Conservation (phyloP, 2,329 filamentous ascomycete genomes). For the Fusarium scirpi region DNA sequence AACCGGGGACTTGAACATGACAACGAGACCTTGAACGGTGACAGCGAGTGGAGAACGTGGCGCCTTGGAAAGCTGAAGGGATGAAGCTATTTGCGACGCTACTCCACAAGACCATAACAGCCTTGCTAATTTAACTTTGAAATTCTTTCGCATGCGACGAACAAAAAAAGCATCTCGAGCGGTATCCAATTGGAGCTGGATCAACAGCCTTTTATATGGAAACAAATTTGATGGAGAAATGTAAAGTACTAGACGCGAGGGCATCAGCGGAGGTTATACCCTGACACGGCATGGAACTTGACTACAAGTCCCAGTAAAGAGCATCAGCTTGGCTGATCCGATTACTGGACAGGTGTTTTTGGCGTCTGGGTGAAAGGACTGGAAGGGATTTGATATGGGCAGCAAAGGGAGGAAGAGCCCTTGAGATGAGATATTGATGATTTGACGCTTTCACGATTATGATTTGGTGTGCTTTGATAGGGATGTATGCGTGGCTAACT, state of each 20-base stretch:
- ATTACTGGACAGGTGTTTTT: not conserved
- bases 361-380: not conserved
- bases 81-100: not conserved
- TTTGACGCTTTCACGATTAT: conserved; percentile 31
- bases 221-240: not conserved
- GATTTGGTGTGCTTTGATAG: not conserved
- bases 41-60: not conserved
- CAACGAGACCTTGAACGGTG: not conserved
- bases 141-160: conserved; percentile 9
- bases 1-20: not conserved
- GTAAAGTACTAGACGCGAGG: not conserved
- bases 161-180: not conserved
- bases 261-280: not conserved
- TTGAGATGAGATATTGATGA: conserved; percentile 18
- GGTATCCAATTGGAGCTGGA: not conserved
- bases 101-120: conserved; percentile 1
- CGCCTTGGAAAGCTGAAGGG: not conserved
- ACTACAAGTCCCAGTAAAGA: not conserved
- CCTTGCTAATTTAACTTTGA: conserved; percentile 18
- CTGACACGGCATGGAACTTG: not conserved
- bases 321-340: not conserved
- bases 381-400: not conserved
- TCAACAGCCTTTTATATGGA: not conserved
- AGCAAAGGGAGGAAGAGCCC: not conserved
- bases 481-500: not conserved